Conservation (phyloP, 1,284 basidiomycete genomes). For the Ustilago shanxiensis region DNA sequence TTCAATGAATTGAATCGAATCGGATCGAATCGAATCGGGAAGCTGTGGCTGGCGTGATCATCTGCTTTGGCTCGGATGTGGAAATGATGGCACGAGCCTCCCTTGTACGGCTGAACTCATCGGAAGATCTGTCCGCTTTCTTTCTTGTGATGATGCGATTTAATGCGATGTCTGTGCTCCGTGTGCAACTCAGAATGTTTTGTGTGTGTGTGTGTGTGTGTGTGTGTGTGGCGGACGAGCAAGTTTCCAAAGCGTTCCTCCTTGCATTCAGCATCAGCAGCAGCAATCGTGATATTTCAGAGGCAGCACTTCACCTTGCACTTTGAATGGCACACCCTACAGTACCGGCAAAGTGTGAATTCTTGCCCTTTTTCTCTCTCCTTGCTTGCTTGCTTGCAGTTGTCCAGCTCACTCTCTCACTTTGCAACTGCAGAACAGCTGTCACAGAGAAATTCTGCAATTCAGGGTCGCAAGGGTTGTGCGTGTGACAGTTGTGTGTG, state of each 20-base stretch:
- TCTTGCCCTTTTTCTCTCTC: no score
- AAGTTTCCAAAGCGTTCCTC: slow-evolving; percentile 1
- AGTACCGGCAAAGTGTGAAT: no score
- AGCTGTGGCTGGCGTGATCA: not conserved
- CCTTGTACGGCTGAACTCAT: not conserved
- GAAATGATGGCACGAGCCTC: not conserved
- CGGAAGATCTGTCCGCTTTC: not conserved
- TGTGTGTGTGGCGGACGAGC: not conserved
- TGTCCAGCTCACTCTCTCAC: not conserved
- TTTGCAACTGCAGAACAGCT: no score
- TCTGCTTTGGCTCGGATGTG: not conserved
- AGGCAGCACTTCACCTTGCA: no score
- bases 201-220: no score
- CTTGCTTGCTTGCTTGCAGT: no score
- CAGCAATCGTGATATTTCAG: not conserved
- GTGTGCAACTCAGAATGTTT: not conserved
- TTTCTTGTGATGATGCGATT: not conserved
- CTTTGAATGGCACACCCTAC: no score
- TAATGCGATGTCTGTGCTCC: not conserved
- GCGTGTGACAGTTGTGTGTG: no score
- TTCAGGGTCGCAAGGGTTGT: no score
- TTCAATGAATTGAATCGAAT: not conserved
- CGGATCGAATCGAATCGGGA: not conserved
- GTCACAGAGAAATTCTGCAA: no score
- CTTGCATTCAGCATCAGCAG: not conserved